Percentiles rank a stretch among this genome's conserved stretches.
Conservation (phyloP, 345 rosid species). For the Raphanus raphanistrum region DNA sequence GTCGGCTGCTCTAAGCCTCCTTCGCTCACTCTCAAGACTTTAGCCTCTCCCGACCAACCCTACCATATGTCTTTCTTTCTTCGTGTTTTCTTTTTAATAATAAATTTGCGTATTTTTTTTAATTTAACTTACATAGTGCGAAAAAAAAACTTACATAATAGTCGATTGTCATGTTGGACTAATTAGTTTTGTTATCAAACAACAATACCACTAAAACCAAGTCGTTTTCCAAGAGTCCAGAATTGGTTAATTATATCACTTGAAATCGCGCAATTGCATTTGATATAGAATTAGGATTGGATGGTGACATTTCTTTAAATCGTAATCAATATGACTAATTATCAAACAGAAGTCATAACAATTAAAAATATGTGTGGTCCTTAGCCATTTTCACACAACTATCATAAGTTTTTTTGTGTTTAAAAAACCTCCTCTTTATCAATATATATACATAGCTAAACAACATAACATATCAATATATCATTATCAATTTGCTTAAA, state of each 20-base stretch:
- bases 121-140: too few relatives aligned
- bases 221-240: background rate
- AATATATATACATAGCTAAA: background rate
- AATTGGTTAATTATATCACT: background rate
- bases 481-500: background rate
- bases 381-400: background rate
- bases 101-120: too few relatives aligned
- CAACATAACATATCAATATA: background rate
- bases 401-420: too few relatives aligned
- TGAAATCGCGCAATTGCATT: background rate
- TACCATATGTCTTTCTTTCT: constrained; percentile 11
- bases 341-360: background rate
- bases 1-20: constrained; percentile 38
- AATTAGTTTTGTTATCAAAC: background rate
- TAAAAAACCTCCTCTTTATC: too few relatives aligned
- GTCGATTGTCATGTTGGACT: too few relatives aligned
- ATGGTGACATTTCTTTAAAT: background rate
- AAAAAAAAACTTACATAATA: too few relatives aligned
- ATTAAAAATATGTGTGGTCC: background rate
- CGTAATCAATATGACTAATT: background rate
- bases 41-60: constrained; percentile 23
- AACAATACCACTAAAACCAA: background rate
- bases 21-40: constrained; percentile 18
- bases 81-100: background rate
- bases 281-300: background rate